Conservation (phyloP, 129 eudicot species). For the Dittrichia graveolens region DNA sequence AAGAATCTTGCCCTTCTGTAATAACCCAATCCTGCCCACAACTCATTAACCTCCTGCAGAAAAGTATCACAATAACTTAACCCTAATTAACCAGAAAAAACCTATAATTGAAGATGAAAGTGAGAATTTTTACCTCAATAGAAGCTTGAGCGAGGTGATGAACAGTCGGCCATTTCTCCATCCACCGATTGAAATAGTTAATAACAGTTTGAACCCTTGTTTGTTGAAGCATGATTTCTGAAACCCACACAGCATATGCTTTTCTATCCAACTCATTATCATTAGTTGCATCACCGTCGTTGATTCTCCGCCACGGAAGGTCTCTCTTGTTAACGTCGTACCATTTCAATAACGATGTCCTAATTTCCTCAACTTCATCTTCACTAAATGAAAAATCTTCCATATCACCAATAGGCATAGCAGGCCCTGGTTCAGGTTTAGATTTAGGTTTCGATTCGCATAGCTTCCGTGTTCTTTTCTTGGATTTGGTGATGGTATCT, state of each 20-base stretch:
- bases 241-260: conserved; percentile 98
- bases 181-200: conserved; percentile 81
- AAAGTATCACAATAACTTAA: neutral
- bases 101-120: neutral
- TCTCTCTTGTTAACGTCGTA: conserved; percentile 76
- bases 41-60: conserved; percentile 89
- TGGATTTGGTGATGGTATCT: conserved; percentile 23
- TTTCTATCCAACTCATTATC: conserved; percentile 47
- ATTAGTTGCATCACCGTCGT: conserved; percentile 20
- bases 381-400: conserved; percentile 62
- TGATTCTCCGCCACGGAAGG: conserved; percentile 91
- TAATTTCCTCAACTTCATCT: conserved; percentile 49
- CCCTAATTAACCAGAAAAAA: conserved; percentile 9
- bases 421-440: conserved; percentile 19
- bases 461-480: conserved; percentile 40
- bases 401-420: conserved; percentile 43
- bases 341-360: conserved; percentile 79
- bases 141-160: conserved; percentile 77
- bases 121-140: conserved; percentile 55
- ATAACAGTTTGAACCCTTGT: conserved; percentile 89
- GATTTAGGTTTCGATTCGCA: conserved; percentile 23
- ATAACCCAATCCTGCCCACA: conserved; percentile 99
- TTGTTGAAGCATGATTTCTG: conserved; percentile 97
- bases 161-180: conserved; percentile 86
- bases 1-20: conserved; percentile 85